These are phyloP conservation scores for Nemania bipapillata DNA, from an alignment of 2,329 filamentous ascomycete genomes.

Conservation along the genomic window DNA sequence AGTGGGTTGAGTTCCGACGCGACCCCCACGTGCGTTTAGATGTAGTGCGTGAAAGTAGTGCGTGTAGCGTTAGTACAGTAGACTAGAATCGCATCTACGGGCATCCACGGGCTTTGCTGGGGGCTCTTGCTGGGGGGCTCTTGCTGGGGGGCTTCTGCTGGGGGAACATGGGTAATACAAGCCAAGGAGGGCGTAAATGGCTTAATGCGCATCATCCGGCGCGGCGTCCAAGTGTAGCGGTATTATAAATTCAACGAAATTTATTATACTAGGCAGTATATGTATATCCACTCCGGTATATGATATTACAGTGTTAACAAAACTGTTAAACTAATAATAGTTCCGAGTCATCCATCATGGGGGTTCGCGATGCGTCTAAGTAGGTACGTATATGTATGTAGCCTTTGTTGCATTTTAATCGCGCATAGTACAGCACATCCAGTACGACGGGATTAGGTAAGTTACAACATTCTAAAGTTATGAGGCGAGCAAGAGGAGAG, in stretches of 20 bases:
- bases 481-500: neutral
- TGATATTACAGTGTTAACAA: constrained; percentile 10
- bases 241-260: constrained; percentile 15
- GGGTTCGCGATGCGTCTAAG: constrained; percentile 7
- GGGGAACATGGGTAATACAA: neutral
- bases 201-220: constrained; percentile 31
- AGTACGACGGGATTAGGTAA: constrained; percentile 6
- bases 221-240: neutral
- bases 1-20: neutral
- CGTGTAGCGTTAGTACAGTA: no score
- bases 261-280: constrained; percentile 1
- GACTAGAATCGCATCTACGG: neutral
- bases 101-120: neutral
- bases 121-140: no score
- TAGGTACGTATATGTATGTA: no score
- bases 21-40: constrained; percentile 14
- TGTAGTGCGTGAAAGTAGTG: no score
- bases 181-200: neutral
- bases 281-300: constrained; percentile 23
- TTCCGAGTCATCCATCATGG: constrained; percentile 14
- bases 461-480: neutral
- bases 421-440: constrained; percentile 29
- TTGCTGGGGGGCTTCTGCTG: no score
- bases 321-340: constrained; percentile 22
- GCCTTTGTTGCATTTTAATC: constrained; percentile 37